These are phyloP conservation scores for Cyphellophora attinorum DNA, from an alignment of 2,329 filamentous ascomycete genomes.

Conservation along the genomic window DNA sequence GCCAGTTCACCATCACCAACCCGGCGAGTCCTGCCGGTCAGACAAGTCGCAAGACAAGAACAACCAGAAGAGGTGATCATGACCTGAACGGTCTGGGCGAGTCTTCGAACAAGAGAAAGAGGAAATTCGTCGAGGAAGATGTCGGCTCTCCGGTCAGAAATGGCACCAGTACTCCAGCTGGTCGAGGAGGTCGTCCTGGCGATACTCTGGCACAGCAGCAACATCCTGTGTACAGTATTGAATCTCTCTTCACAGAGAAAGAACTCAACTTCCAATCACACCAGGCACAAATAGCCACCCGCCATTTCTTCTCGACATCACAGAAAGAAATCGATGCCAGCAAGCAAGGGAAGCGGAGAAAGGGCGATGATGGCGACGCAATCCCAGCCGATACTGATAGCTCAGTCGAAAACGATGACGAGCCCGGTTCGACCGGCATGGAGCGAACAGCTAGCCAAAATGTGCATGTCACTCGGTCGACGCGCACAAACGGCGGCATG, in stretches of 20 bases:
- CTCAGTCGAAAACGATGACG: slow-evolving; percentile 30
- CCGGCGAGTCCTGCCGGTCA: slow-evolving; percentile 54
- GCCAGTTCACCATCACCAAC: slow-evolving; percentile 56
- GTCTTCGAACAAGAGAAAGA: slow-evolving; percentile 46
- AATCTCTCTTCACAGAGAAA: slow-evolving; percentile 59
- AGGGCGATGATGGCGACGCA: slow-evolving; percentile 27
- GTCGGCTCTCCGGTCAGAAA: slow-evolving; percentile 48
- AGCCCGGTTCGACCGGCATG: slow-evolving; percentile 45
- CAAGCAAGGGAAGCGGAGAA: slow-evolving; percentile 24
- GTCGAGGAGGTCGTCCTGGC: slow-evolving; percentile 44
- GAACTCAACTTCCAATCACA: slow-evolving; percentile 54
- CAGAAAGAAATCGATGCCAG: slow-evolving; percentile 21
- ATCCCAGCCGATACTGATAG: slow-evolving; percentile 30
- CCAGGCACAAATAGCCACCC: slow-evolving; percentile 49
- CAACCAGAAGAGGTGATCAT: slow-evolving; percentile 45
- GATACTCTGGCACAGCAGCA: slow-evolving; percentile 45
- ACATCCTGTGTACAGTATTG: slow-evolving; percentile 50
- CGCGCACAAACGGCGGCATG: slow-evolving; percentile 37
- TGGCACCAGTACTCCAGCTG: slow-evolving; percentile 38
- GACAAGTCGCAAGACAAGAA: slow-evolving; percentile 53
- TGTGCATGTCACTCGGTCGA: slow-evolving; percentile 44
- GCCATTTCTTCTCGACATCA: slow-evolving; percentile 50
- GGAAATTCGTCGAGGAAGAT: slow-evolving; percentile 50
- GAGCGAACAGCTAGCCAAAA: slow-evolving; percentile 51
- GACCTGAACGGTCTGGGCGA: slow-evolving; percentile 39